These are phyloP conservation scores for Lachancea nothofagi DNA, from an alignment of 805 yeast species.

Conservation along the genomic window DNA sequence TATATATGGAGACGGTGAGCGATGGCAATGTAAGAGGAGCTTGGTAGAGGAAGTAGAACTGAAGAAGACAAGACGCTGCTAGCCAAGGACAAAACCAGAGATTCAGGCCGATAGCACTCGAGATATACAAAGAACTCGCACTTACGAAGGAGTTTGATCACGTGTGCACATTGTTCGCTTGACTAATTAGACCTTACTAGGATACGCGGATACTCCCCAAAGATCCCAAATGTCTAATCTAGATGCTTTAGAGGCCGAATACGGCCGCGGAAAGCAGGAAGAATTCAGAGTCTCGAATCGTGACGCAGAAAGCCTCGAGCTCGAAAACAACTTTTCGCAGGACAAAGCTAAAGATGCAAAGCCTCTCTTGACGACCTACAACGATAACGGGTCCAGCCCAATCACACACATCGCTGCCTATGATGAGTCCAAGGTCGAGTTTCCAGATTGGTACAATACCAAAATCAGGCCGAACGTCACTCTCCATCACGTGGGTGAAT, in stretches of 20 bases:
- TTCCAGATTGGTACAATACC: slow-evolving; percentile 21
- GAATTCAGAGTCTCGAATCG: slow-evolving; percentile 4
- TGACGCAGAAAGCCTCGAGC: neutral
- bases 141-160: no score
- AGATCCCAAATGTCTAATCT: slow-evolving; percentile 11
- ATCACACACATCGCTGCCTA: slow-evolving; percentile 13
- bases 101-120: no score
- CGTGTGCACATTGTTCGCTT: no score
- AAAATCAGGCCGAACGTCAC: slow-evolving; percentile 25
- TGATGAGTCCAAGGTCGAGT: slow-evolving; percentile 19
- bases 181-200: no score
- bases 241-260: slow-evolving; percentile 28
- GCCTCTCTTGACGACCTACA: neutral
- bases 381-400: slow-evolving; percentile 5
- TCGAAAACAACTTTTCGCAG: neutral
- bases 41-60: no score
- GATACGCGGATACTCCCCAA: no score
- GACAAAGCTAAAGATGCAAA: neutral
- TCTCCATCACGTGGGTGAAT: slow-evolving; percentile 35
- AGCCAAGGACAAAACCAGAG: no score
- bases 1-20: no score
- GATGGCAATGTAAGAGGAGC: no score
- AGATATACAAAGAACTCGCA: no score
- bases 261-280: slow-evolving; percentile 23
- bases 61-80: no score